Evolutionary conservation across 768 basidiomycete species (phyloP).

Genomic region (Sporobolomyces phaffii): DNA sequence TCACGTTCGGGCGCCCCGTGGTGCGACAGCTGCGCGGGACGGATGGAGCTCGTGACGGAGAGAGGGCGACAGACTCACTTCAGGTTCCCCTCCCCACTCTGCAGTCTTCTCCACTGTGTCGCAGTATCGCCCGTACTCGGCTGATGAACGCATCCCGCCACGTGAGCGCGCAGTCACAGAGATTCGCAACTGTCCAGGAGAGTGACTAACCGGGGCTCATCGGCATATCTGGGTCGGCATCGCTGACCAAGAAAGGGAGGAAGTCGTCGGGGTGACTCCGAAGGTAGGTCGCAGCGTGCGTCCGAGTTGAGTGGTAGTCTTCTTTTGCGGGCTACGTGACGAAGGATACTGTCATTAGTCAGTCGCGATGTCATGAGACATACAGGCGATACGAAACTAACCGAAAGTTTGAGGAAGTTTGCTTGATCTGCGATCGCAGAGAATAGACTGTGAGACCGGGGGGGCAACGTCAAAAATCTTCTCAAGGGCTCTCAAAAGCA

Average conservation of each 20-base stretch:
- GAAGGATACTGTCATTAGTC: not conserved
- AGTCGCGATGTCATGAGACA: too few relatives aligned
- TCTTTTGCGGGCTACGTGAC: conserved; percentile 47
- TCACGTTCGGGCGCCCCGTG: too few relatives aligned
- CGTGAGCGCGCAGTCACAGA: too few relatives aligned
- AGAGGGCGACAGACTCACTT: conserved; percentile 48
- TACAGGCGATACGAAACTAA: too few relatives aligned
- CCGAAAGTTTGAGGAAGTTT: conserved; percentile 61
- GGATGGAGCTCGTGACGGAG: not conserved
- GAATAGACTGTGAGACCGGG: conserved; percentile 56
- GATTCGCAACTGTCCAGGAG: too few relatives aligned
- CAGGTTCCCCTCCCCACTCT: conserved; percentile 97
- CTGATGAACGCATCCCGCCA: too few relatives aligned
- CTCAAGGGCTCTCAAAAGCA: not conserved
- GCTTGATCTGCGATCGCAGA: conserved; percentile 91
- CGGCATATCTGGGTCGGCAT: conserved; percentile 57
- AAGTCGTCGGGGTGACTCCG: conserved; percentile 78
- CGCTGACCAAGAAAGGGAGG: conserved; percentile 72
- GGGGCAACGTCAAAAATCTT: too few relatives aligned
- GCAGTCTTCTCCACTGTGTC: conserved; percentile 68
- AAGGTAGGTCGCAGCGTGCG: conserved; percentile 73
- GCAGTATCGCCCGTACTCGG: conserved; percentile 60
- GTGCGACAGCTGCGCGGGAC: too few relatives aligned
- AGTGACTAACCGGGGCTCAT: conserved; percentile 54
- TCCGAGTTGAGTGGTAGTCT: conserved; percentile 59